Evolutionary conservation across 129 eudicot genomes (phyloP), one percentile per base, ranked within the genome.

Genomic region (Flaveria brownii): DNA sequence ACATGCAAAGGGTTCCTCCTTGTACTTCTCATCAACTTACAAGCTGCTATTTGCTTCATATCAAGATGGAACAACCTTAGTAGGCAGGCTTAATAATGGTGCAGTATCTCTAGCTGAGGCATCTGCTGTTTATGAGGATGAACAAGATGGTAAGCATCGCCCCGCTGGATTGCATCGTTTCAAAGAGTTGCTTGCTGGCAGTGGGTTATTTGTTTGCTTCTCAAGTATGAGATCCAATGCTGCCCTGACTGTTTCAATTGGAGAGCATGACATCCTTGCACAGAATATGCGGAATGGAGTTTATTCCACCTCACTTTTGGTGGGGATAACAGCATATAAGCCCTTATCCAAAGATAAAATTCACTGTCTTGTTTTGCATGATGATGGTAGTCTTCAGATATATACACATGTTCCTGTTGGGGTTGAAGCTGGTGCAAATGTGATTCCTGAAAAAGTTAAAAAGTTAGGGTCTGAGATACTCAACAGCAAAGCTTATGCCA

Each of bases 311-410:
- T 95, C 96, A 11, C 90, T 96, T 33, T 82, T 95, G 85, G 99
- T 95, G 62, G 99, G 99, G 46, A 82, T 90, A 39, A 87, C 99
- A 23, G 97, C 96, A 11, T 89, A 89, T 73, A 91, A 87, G 83
- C 99, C 99, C 70, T 78, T 94, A 61, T 91, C 99, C 41, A 94
- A 94, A 82, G 99, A 94, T 86, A 94, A 89, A 80, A 81, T 91
- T 41, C 99, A 94, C 76, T 84, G 92, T 80, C 97, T 94, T 49
- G 88, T 91, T 57, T 82, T 94, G 84, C 99, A 94, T 86, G 99
- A 94, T 81, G 99, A 94, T 87, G 99, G 99, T 42, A 94, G 99
- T 79, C 99, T 94, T 61, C 99, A 94, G 86, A 94, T 94, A 62
- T 91, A 87, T 84, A 88, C 99, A 30, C 99, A 91, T 80, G 85